These are phyloP conservation scores for Cenchrus americanus DNA, from an alignment of 176 grass and related monocot genomes.

Conservation along the genomic window DNA sequence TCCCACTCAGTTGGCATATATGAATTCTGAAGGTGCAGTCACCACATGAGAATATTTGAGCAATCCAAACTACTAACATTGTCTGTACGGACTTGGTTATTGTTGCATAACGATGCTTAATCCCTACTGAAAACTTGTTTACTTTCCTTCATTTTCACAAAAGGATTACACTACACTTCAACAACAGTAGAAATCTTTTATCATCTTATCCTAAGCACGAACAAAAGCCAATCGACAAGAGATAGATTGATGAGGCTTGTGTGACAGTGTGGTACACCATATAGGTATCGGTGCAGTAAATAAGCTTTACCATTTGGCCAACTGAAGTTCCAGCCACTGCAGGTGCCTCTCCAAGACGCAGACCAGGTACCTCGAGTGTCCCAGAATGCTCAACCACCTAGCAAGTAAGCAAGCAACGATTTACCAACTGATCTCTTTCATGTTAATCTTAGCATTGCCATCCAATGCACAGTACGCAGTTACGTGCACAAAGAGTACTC, in stretches of 20 bases:
- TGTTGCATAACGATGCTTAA: not conserved
- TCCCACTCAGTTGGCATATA: not conserved
- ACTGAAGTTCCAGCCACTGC: slow-evolving; percentile 62
- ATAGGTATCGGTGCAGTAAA: not conserved
- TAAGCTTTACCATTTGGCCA: slow-evolving; percentile 59
- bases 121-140: not conserved
- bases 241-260: not conserved
- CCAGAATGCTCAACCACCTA: slow-evolving; percentile 84
- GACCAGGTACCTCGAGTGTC: slow-evolving; percentile 57
- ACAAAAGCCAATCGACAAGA: not conserved
- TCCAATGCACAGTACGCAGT: not conserved
- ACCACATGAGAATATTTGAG: not conserved
- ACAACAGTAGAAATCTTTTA: not conserved
- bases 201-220: not conserved
- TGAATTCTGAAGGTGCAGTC: too few relatives aligned
- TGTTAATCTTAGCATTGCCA: not conserved
- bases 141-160: not conserved
- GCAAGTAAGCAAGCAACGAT: slow-evolving; percentile 21
- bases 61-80: not conserved
- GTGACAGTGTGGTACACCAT: not conserved
- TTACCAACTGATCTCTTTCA: not conserved
- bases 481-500: not conserved
- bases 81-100: not conserved
- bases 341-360: slow-evolving; percentile 41
- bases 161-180: not conserved